These are phyloP conservation scores for Sclerotinia minor DNA, from an alignment of 2,329 filamentous ascomycete species.

Conservation along the genomic window DNA sequence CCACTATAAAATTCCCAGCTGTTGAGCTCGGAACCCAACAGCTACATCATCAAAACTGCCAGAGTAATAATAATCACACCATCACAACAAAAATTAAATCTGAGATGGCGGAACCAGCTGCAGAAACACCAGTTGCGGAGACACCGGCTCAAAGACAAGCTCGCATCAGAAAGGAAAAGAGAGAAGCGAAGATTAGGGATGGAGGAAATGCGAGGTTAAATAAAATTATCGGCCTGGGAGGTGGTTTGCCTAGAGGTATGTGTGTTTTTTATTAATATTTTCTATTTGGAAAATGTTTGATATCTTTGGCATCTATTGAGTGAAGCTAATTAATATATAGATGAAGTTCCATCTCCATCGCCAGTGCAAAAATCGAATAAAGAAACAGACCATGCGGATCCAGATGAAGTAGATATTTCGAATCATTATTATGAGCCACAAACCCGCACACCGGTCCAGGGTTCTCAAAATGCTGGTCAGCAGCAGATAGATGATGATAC, in stretches of 20 bases:
- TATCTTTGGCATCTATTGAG: not conserved
- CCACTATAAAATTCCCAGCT: slow-evolving; percentile 6
- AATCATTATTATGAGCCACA: slow-evolving; percentile 65
- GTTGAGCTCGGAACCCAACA: not conserved
- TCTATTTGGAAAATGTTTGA: not conserved
- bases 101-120: slow-evolving; percentile 16
- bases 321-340: slow-evolving; percentile 29
- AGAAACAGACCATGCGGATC: slow-evolving; percentile 49
- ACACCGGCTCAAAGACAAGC: slow-evolving; percentile 51
- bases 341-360: slow-evolving; percentile 43
- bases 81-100: not conserved
- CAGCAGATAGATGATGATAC: slow-evolving; percentile 55
- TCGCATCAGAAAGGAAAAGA: slow-evolving; percentile 73
- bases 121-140: not conserved
- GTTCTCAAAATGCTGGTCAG: slow-evolving; percentile 37
- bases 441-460: slow-evolving; percentile 44
- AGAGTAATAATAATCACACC: slow-evolving; percentile 5
- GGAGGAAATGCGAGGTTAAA: slow-evolving; percentile 69
- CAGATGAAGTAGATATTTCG: slow-evolving; percentile 77
- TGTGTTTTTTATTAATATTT: not conserved
- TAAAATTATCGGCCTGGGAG: slow-evolving; percentile 72
- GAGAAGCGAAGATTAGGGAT: slow-evolving; percentile 75
- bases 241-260: slow-evolving; percentile 52
- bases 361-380: slow-evolving; percentile 23
- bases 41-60: slow-evolving; percentile 4